Percentiles rank a stretch among this genome's conserved stretches.
phyloP scores from a whole-genome alignment of 257 asterid species.

The Schizonepeta tenuifolia region DNA sequence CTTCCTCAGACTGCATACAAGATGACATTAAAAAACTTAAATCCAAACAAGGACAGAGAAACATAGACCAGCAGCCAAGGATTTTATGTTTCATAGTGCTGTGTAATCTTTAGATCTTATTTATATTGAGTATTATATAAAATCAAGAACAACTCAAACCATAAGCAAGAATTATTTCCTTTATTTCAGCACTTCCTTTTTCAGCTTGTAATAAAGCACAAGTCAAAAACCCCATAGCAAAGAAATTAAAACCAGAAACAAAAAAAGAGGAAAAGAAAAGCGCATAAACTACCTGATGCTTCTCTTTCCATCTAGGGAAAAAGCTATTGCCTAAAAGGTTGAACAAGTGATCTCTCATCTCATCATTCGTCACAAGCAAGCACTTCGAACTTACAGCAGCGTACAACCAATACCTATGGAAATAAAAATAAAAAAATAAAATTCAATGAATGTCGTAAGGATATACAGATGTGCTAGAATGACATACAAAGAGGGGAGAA shows the following conservation, averaged over 20 bases:
- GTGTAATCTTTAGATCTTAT: too few species aligned
- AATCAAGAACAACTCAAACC: background rate
- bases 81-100: too few species aligned
- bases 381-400: conserved; percentile 93
- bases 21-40: too few species aligned
- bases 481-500: background rate
- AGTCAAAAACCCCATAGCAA: background rate
- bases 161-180: conserved; percentile 5
- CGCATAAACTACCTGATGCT: conserved; percentile 75
- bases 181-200: background rate
- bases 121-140: too few species aligned
- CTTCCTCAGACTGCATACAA: too few species aligned
- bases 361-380: conserved; percentile 93
- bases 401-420: conserved; percentile 89
- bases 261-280: background rate
- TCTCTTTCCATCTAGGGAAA: conserved; percentile 98
- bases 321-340: conserved; percentile 80
- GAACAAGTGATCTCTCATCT: conserved; percentile 98
- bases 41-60: too few species aligned
- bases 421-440: background rate
- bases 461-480: conserved; percentile 2
- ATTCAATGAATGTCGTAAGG: background rate
- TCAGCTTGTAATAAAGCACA: conserved; percentile 11
- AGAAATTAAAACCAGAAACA: background rate
- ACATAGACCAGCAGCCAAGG: too few species aligned